Evolutionary conservation across 1,284 basidiomycete genomes (phyloP).

Genomic region (Pterulicium gracile): DNA sequence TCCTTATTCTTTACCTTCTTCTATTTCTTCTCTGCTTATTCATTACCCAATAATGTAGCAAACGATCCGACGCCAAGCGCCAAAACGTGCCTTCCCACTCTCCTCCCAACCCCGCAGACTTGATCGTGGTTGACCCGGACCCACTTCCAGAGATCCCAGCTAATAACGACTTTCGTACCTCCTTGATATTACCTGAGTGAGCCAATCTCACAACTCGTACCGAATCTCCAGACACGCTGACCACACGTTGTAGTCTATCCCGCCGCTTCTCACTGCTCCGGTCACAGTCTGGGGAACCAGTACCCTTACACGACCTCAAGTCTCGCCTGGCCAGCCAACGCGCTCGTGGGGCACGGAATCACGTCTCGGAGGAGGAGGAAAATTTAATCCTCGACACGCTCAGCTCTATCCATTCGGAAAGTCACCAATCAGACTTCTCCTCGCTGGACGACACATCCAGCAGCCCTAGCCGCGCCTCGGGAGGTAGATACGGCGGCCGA

Average conservation of each 20-base stretch:
- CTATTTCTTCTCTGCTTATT: constrained; percentile 13
- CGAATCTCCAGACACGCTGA: too few species aligned
- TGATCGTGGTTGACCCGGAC: constrained; percentile 17
- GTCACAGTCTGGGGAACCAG: constrained; percentile 48
- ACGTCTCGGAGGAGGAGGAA: constrained; percentile 70
- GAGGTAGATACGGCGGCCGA: constrained; percentile 48
- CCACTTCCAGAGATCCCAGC: constrained; percentile 48
- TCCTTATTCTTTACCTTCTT: constrained; percentile 13
- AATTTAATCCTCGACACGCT: constrained; percentile 71
- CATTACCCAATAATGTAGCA: constrained; percentile 28
- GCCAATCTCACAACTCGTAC: too few species aligned
- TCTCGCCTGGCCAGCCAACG: constrained; percentile 64
- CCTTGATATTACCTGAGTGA: constrained; percentile 73
- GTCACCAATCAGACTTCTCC: constrained; percentile 25
- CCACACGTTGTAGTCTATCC: constrained; percentile 35
- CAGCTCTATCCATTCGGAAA: constrained; percentile 38
- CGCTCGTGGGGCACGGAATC: constrained; percentile 50
- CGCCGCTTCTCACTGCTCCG: constrained; percentile 72
- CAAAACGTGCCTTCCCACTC: constrained; percentile 18
- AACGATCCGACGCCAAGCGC: constrained; percentile 57
- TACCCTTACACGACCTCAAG: constrained; percentile 52
- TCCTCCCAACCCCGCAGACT: constrained; percentile 9
- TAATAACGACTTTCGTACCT: constrained; percentile 68
- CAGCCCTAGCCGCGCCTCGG: constrained; percentile 29
- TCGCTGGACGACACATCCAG: constrained; percentile 29